Evolutionary conservation across 2,329 filamentous ascomycete species (phyloP).

Genomic region (Sporothrix mexicana): DNA sequence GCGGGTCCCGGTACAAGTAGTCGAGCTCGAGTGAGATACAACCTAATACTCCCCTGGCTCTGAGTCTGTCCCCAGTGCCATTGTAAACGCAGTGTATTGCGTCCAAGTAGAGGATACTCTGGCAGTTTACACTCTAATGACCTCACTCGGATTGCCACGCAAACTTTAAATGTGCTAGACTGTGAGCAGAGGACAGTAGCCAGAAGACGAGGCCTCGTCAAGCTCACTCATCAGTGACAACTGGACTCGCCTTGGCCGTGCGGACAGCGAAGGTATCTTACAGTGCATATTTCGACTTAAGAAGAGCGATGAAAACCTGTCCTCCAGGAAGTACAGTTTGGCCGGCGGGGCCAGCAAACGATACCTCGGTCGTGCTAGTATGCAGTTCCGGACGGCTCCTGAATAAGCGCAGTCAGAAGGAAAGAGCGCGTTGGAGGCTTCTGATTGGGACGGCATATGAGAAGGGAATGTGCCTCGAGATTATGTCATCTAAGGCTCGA

Average conservation of each 20-base stretch:
- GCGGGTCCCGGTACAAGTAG: constrained; percentile 24
- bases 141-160: neutral
- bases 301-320: neutral
- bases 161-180: neutral
- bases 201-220: neutral
- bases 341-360: constrained; percentile 1
- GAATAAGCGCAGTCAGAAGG: constrained; percentile 18
- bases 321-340: neutral
- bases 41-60: neutral
- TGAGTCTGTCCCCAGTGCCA: neutral
- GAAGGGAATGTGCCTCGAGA: neutral
- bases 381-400: neutral
- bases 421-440: neutral
- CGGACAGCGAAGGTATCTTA: neutral
- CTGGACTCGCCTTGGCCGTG: neutral
- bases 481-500: constrained; percentile 25
- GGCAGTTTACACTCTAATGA: neutral
- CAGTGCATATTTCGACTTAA: neutral
- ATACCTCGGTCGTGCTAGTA: neutral
- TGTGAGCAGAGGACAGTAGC: neutral
- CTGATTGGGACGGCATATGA: neutral
- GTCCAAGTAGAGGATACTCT: too few species aligned
- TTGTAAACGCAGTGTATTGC: neutral
- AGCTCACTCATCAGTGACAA: constrained; percentile 25
- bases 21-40: constrained; percentile 14